Evolutionary conservation across 2,329 filamentous ascomycete genomes (phyloP), one percentile per base, ranked within the genome.

Genomic region (Pseudocercospora eumusae): DNA sequence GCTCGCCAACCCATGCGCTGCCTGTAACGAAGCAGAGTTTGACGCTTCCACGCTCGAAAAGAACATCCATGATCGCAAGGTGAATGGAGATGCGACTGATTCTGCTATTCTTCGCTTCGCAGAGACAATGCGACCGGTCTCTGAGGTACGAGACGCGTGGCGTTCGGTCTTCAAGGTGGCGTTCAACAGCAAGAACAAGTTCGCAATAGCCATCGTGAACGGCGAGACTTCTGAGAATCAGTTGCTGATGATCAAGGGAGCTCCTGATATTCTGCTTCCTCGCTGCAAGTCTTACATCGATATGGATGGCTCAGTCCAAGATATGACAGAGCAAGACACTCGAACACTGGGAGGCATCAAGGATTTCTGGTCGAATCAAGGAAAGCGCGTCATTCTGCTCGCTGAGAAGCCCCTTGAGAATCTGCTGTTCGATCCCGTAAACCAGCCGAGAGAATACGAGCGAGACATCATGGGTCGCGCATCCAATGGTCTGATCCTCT

Each of bases 121-220:
- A 0, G 88, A 92, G 73, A 78, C 79, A 2, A 79, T 92, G 52
- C 83, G 83, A 0, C 78, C 84, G 0, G 85, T 90, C 0, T 75
- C 81, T 0, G 82, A 88, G 56, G 76, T 89, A 4, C 83, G 86
- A 7, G 79, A 81, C 13, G 79, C 82, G 65, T 92, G 88, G 88
- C 82, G 83, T 56, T 86, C 84, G 57, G 82, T 84, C 1, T 92
- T 86, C 68, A 86, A 89, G 58, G 78, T 91, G 27, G 84, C 88
- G 0, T 93, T 93, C 75, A 92, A 92, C 77, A 91, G 88, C 76
- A 73, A 91, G 79, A 92, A 92, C 77, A 93, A 93, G 75, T 92
- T 87, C 72, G 92, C 92, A 86, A 84, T 92, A 59, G 82, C 85
- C 33, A 82, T 87, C 0, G 83, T 88, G 54, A 79, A 79, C 10